Conservation (phyloP, 1,284 basidiomycete species). For the Albatrellus sp. region DNA sequence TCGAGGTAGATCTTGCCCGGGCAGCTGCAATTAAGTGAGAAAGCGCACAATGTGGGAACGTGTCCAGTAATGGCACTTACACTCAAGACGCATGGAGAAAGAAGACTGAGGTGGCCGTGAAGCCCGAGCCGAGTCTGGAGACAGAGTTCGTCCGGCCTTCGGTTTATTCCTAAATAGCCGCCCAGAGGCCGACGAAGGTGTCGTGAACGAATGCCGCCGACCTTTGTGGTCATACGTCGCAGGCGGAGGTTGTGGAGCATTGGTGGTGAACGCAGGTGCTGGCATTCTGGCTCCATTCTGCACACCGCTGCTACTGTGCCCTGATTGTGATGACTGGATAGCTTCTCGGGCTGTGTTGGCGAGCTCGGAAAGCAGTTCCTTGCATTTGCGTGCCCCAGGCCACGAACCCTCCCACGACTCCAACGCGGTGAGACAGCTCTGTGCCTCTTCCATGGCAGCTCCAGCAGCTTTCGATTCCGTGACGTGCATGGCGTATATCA, state of each 20-base stretch:
- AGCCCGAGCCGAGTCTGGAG: slow-evolving; percentile 44
- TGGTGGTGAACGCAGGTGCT: slow-evolving; percentile 1
- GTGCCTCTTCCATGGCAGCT: slow-evolving; percentile 74
- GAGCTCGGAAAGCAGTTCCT: slow-evolving; percentile 60
- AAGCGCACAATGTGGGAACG: slow-evolving; percentile 5
- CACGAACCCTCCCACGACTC: slow-evolving; percentile 78
- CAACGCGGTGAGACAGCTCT: slow-evolving; percentile 57
- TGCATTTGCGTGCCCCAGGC: slow-evolving; percentile 82
- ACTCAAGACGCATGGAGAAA: slow-evolving; percentile 51
- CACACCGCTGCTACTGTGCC: too few species aligned
- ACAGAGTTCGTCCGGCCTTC: slow-evolving; percentile 41
- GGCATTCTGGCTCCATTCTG: slow-evolving; percentile 10
- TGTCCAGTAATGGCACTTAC: slow-evolving; percentile 27
- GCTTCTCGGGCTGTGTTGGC: slow-evolving; percentile 58
- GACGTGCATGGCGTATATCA: slow-evolving; percentile 81
- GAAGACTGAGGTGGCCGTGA: slow-evolving; percentile 50
- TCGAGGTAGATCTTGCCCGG: slow-evolving; percentile 61
- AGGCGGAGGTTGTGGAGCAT: neutral
- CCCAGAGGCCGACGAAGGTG: slow-evolving; percentile 17
- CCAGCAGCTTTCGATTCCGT: slow-evolving; percentile 52
- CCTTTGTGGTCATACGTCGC: slow-evolving; percentile 8
- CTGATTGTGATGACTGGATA: slow-evolving; percentile 24
- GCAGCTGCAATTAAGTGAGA: slow-evolving; percentile 29
- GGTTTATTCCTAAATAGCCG: slow-evolving; percentile 34
- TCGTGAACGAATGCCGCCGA: slow-evolving; percentile 12